Evolutionary conservation across 805 yeast species (phyloP), one percentile per base, ranked within the genome.

Genomic region (Candida odintsovae): DNA sequence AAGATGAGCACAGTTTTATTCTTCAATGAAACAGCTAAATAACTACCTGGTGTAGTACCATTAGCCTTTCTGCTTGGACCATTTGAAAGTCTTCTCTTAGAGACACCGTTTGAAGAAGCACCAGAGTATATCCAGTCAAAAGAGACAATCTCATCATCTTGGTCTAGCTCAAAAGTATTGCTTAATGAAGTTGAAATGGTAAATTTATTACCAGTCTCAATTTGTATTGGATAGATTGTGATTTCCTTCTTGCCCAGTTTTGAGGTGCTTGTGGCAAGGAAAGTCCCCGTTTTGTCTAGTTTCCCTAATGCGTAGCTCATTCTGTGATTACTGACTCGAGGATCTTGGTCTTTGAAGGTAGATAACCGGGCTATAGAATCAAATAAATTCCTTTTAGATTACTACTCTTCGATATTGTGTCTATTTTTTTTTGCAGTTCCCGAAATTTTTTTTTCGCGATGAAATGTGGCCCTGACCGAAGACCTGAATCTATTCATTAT

Each of bases 231-330:
- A 54, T 52, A 71, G 46, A 76, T 65, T 53, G 68, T 75, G 18
- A 77, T 66, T 58, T 76, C 78, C 43, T 67, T 72, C 46, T 73
- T 62, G 35, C 77, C 76, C 16, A 66, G 66, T 41, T 74, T 72
- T 26, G 73, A 65, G 6, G 71, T 63, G 16, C 69, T 55, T 42
- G 67, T 66, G 41, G 77, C 75, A 45, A 62, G 62, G 47, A 57
- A 67, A 8, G 58, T 41, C 21, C 67, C 65, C 10, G 62, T 50
- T 29, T 58, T 48, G 46, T 69, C 72, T 37, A 69, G 51, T 15
- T 45, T 50, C 20, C 54, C 57, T 5, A 21, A 11, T 25, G 43
- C 19, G n/a, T 33, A 33, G 36, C 36, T 33, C 36, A 33, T 33
- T 16, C 13, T 33, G 20, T n/a, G 11, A 33, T 33, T 9, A 3